A percentile compares a stretch with the other conserved stretches of the same genome.
Evolutionary conservation across 495 filamentous ascomycete species (phyloP).

Genomic region (Usnea hakonensis): DNA sequence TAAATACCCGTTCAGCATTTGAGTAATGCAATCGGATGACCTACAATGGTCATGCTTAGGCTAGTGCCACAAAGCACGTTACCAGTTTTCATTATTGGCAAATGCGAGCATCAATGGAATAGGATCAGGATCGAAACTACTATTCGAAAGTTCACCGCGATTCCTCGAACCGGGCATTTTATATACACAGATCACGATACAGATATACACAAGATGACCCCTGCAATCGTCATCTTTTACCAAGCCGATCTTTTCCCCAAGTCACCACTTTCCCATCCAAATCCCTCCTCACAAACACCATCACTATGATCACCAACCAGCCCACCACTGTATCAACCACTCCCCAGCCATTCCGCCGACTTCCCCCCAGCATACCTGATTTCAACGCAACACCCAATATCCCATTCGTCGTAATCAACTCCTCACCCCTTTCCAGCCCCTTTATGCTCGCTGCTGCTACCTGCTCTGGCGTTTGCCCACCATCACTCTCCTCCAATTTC

Average conservation of each 20-base stretch:
- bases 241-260: conserved; percentile 20
- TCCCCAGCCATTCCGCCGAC: conserved; percentile 22
- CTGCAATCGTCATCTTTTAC: neutral
- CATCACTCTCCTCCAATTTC: conserved; percentile 74
- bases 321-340: conserved; percentile 22
- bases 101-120: neutral
- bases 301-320: conserved; percentile 19
- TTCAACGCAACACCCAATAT: conserved; percentile 40
- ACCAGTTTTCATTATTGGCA: neutral
- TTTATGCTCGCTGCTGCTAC: conserved; percentile 63
- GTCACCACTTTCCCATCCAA: conserved; percentile 24
- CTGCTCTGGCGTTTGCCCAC: conserved; percentile 65
- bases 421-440: conserved; percentile 72
- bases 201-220: neutral
- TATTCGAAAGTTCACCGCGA: neutral
- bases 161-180: neutral
- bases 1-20: neutral
- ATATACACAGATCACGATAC: neutral
- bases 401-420: conserved; percentile 64
- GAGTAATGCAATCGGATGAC: neutral
- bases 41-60: neutral
- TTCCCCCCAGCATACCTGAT: conserved; percentile 19
- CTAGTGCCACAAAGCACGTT: neutral
- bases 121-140: neutral
- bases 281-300: conserved; percentile 24